These are phyloP conservation scores for Alternaria sp. DNA, from an alignment of 2,329 filamentous ascomycete species.

Conservation along the genomic window DNA sequence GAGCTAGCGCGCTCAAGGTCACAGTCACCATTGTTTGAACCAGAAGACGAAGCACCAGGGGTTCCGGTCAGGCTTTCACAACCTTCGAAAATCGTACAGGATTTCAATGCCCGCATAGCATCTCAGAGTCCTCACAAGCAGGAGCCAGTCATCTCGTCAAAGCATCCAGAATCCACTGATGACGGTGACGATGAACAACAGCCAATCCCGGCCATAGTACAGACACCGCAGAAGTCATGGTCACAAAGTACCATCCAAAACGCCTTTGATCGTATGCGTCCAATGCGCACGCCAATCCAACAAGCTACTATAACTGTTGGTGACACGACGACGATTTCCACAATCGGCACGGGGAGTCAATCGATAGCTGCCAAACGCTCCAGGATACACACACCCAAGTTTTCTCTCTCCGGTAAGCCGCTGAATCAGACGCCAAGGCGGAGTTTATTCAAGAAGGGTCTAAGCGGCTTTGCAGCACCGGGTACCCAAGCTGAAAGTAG, in stretches of 20 bases:
- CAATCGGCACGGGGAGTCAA: constrained; percentile 61
- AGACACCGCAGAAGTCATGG: constrained; percentile 40
- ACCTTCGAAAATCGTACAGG: constrained; percentile 37
- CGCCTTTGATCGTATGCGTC: constrained; percentile 69
- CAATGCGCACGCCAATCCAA: constrained; percentile 66
- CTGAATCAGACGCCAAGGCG: constrained; percentile 36
- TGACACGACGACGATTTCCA: constrained; percentile 68
- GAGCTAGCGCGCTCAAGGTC: constrained; percentile 8
- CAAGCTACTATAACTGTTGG: constrained; percentile 79
- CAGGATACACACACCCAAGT: constrained; percentile 51
- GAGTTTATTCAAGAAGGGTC: constrained; percentile 51
- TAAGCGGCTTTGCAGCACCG: constrained; percentile 63
- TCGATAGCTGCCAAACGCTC: constrained; percentile 56
- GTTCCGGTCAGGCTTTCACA: constrained; percentile 5
- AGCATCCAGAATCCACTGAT: constrained; percentile 8
- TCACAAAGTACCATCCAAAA: constrained; percentile 58
- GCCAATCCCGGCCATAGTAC: constrained; percentile 34
- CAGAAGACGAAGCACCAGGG: constrained; percentile 15
- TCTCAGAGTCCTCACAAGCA: constrained; percentile 37
- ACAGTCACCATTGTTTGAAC: constrained; percentile 32
- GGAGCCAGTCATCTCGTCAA: constrained; percentile 15
- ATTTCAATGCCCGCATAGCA: constrained; percentile 50
- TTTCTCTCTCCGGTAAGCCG: constrained; percentile 36
- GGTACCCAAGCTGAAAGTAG: constrained; percentile 52
- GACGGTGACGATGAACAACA: constrained; percentile 26